Conservation (phyloP, 2,329 filamentous ascomycete genomes). For the Pseudogymnoascus sp. region DNA sequence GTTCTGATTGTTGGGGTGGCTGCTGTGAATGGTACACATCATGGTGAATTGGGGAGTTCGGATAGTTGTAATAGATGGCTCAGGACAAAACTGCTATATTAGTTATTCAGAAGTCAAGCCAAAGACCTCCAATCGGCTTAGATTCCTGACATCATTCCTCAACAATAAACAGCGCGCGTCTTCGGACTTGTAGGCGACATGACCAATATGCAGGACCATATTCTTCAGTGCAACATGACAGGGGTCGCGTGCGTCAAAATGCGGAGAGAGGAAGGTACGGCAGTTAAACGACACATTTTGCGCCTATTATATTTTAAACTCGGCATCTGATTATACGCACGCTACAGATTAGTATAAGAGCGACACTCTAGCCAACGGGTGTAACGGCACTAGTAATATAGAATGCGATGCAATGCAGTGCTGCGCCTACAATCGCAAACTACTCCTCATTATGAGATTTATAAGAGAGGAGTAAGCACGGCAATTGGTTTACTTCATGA, state of each 20-base stretch:
- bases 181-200: no score
- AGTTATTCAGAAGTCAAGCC: no score
- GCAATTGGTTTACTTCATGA: not conserved
- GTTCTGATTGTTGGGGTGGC: no score
- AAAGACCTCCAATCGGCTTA: no score
- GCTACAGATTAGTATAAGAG: not conserved
- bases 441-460: not conserved
- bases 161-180: no score
- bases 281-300: not conserved
- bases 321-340: not conserved
- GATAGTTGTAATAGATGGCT: no score
- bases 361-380: not conserved
- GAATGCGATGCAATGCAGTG: not conserved
- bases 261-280: not conserved
- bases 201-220: no score
- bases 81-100: no score
- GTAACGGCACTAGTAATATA: not conserved
- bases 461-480: not conserved
- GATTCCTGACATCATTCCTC: no score
- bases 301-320: not conserved
- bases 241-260: not conserved
- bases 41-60: no score
- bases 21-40: no score
- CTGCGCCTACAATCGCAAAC: not conserved
- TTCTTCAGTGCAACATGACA: not conserved